phyloP scores from a whole-genome alignment of 257 asterid species.

The Echium plantagineum region DNA sequence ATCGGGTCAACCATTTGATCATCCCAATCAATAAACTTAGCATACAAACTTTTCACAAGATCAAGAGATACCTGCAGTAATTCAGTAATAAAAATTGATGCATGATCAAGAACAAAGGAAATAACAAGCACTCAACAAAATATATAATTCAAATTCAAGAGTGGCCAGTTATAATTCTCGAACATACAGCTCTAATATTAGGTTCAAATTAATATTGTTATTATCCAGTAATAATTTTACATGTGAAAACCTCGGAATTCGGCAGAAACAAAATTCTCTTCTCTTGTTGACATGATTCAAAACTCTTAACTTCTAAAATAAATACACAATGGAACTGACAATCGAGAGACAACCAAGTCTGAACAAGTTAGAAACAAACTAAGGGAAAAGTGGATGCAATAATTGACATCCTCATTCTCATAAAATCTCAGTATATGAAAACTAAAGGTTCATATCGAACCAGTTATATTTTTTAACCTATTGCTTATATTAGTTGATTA shows the following conservation, averaged over 20 bases:
- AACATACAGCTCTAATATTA: not conserved
- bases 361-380: too few relatives aligned
- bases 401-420: too few relatives aligned
- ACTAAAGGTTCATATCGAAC: too few relatives aligned
- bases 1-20: slow-evolving; percentile 83
- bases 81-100: not conserved
- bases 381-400: too few relatives aligned
- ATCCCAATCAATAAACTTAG: slow-evolving; percentile 98
- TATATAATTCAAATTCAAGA: not conserved
- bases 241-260: not conserved
- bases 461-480: too few relatives aligned
- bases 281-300: not conserved
- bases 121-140: not conserved
- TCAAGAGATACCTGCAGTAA: slow-evolving; percentile 72
- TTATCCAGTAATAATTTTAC: too few relatives aligned
- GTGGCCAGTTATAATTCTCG: not conserved
- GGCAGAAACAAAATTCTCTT: not conserved
- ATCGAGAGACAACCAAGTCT: too few relatives aligned
- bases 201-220: not conserved
- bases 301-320: not conserved
- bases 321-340: not conserved
- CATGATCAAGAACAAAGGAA: too few relatives aligned
- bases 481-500: too few relatives aligned
- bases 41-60: slow-evolving; percentile 90
- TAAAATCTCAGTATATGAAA: too few relatives aligned